phyloP scores from a whole-genome alignment of 805 yeast species.

The Saturnispora besseyi region DNA sequence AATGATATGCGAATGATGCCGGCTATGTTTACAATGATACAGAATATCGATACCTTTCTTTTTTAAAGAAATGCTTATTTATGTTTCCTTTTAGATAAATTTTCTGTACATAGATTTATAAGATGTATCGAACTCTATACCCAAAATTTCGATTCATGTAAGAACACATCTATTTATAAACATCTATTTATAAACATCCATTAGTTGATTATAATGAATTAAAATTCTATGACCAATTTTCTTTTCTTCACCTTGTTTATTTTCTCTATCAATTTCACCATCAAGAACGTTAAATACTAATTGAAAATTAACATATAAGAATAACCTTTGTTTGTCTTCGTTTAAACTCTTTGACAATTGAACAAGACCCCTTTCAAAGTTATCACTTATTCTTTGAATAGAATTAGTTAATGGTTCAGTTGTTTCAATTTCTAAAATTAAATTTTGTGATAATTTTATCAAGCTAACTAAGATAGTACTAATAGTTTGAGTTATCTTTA shows the following conservation, averaged over 20 bases:
- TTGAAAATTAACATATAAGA: conserved; percentile 65
- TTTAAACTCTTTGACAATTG: conserved; percentile 47
- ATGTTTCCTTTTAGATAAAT: no score
- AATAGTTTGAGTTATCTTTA: conserved; percentile 69
- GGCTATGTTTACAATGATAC: no score
- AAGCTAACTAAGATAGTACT: conserved; percentile 65
- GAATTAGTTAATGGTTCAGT: conserved; percentile 69
- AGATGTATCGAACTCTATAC: no score
- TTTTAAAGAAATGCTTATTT: no score
- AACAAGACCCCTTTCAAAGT: conserved; percentile 70
- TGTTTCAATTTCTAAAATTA: conserved; percentile 27
- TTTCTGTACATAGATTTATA: no score
- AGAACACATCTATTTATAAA: neutral
- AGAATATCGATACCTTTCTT: no score
- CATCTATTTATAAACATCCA: conserved; percentile 3
- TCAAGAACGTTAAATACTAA: conserved; percentile 48
- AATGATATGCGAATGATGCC: no score
- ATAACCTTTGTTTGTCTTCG: conserved; percentile 47
- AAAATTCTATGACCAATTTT: neutral
- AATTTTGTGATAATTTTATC: conserved; percentile 40
- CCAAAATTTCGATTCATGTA: no score
- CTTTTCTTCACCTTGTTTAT: neutral
- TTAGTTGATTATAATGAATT: conserved; percentile 3
- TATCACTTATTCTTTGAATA: conserved; percentile 61
- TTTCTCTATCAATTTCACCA: conserved; percentile 5